Evolutionary conservation across 768 basidiomycete genomes (phyloP).

Genomic region (Steccherinum ochraceum): DNA sequence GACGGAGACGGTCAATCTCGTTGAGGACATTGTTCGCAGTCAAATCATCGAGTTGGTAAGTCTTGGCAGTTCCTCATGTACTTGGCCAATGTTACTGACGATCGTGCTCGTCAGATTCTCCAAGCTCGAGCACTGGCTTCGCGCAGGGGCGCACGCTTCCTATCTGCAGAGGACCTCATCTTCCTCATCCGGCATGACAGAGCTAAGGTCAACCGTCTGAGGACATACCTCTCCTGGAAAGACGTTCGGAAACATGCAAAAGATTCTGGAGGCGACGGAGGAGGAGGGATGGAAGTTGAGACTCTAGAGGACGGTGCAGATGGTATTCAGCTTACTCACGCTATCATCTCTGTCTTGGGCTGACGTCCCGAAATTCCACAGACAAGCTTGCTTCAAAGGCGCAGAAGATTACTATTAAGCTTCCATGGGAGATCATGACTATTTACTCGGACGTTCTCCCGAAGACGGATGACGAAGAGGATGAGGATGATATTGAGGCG

Average conservation of each 20-base stretch:
- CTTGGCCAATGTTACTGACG: neutral
- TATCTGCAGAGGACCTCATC: slow-evolving; percentile 91
- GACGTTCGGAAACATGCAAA: slow-evolving; percentile 95
- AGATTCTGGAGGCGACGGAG: slow-evolving; percentile 79
- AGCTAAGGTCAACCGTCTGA: slow-evolving; percentile 86
- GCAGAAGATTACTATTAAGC: slow-evolving; percentile 89
- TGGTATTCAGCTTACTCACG: slow-evolving; percentile 32
- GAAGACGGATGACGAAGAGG: slow-evolving; percentile 92
- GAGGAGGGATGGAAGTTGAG: slow-evolving; percentile 77
- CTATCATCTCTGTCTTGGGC: neutral
- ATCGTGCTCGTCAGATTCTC: slow-evolving; percentile 55
- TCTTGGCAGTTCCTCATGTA: neutral
- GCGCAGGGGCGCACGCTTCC: slow-evolving; percentile 76
- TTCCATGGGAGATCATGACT: slow-evolving; percentile 93
- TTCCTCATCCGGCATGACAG: slow-evolving; percentile 94
- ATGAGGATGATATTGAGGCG: slow-evolving; percentile 93
- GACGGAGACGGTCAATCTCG: slow-evolving; percentile 80
- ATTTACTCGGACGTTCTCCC: slow-evolving; percentile 89
- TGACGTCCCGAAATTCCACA: slow-evolving; percentile 20
- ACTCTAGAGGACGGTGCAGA: slow-evolving; percentile 79
- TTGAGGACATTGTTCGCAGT: slow-evolving; percentile 91
- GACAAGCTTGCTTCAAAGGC: slow-evolving; percentile 80
- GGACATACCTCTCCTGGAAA: slow-evolving; percentile 95
- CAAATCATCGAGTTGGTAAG: slow-evolving; percentile 86
- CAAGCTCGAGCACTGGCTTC: slow-evolving; percentile 83